Evolutionary conservation across 495 filamentous ascomycete genomes (phyloP).

Genomic region (Xylaria scruposa): DNA sequence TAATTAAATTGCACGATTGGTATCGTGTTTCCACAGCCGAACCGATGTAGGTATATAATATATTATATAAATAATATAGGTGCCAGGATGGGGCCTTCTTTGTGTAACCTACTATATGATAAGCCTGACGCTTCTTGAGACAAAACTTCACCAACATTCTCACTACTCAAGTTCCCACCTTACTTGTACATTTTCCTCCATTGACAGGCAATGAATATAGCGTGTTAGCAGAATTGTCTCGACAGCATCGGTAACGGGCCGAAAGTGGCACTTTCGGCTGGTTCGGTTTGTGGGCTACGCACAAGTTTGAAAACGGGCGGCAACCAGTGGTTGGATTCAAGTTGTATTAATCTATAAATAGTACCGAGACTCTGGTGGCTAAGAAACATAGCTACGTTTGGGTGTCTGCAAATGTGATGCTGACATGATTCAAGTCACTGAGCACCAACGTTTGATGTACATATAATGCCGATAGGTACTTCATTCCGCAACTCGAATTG

Average conservation of each 20-base stretch:
- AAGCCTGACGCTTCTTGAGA: not conserved
- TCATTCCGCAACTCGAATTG: not conserved
- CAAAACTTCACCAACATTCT: not conserved
- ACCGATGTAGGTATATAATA: not conserved
- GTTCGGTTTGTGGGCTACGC: not conserved
- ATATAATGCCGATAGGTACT: not conserved
- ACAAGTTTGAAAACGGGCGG: not conserved
- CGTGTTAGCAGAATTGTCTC: not conserved
- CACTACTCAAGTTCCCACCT: not conserved
- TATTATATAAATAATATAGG: not conserved
- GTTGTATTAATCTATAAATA: not conserved
- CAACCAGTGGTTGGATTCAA: not conserved
- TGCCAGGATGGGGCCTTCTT: not conserved
- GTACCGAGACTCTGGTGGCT: not conserved
- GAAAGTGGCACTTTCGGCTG: conserved; percentile 1
- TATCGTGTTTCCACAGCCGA: not conserved
- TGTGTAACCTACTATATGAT: not conserved
- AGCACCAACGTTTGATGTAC: not conserved
- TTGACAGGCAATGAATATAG: not conserved
- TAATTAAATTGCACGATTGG: not conserved
- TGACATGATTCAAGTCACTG: not conserved
- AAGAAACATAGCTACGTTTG: not conserved
- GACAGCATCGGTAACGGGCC: not conserved
- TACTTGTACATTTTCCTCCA: not conserved
- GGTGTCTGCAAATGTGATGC: not conserved